A percentile compares a stretch with the other conserved stretches of the same genome.
phyloP scores from a whole-genome alignment of 306 rosid species.

The Quercus gilva region DNA sequence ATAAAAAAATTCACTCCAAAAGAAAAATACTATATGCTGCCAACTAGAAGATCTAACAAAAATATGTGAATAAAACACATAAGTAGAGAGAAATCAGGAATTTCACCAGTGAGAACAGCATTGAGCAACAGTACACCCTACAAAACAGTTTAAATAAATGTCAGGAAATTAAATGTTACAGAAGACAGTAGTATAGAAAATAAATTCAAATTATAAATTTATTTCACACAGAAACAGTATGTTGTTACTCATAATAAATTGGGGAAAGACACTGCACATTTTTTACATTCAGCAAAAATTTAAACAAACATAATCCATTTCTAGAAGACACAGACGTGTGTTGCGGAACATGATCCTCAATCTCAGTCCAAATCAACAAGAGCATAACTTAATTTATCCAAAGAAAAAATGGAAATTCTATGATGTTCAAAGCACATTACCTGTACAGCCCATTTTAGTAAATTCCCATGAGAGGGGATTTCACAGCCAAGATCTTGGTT shows the following conservation, averaged over 20 bases:
- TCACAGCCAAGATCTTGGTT: constrained; percentile 84
- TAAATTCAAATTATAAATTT: background rate
- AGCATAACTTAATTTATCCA: no score
- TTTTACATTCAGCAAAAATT: constrained; percentile 1
- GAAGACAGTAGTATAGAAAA: background rate
- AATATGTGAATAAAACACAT: background rate
- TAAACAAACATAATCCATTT: background rate
- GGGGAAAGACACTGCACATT: background rate
- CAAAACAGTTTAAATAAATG: constrained; percentile 28
- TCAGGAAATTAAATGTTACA: constrained; percentile 15
- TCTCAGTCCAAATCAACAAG: no score
- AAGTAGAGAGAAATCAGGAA: background rate
- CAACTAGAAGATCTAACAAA: background rate
- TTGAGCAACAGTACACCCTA: constrained; percentile 95
- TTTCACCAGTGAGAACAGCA: constrained; percentile 89
- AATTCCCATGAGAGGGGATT: constrained; percentile 76
- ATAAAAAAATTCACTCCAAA: background rate
- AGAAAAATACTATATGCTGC: background rate
- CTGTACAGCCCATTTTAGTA: constrained; percentile 91
- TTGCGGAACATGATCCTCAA: no score
- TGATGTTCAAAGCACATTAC: constrained; percentile 18
- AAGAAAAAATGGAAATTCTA: no score
- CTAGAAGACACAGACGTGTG: no score
- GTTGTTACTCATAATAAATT: background rate
- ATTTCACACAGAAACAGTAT: background rate